Evolutionary conservation across 2,329 filamentous ascomycete species (phyloP).

Genomic region (Leptographium galeiforme): DNA sequence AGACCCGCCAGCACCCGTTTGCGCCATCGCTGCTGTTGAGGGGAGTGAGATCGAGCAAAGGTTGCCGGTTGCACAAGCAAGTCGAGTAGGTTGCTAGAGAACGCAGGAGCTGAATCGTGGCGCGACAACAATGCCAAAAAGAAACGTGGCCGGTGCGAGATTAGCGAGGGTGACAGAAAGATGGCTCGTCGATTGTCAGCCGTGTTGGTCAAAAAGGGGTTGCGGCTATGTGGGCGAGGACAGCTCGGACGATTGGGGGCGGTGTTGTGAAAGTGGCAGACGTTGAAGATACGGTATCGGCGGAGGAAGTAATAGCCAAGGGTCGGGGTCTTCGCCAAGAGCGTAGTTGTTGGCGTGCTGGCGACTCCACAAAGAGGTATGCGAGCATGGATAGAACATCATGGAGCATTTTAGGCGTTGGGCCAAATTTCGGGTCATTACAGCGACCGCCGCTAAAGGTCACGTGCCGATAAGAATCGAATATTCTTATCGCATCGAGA

Average conservation of each 20-base stretch:
- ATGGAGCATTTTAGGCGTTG: not conserved
- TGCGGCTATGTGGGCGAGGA: not conserved
- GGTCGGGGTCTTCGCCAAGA: not conserved
- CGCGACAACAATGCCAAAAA: slow-evolving; percentile 1
- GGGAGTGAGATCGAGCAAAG: not conserved
- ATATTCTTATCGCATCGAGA: not conserved
- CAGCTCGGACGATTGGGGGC: not conserved
- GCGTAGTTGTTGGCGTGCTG: not conserved
- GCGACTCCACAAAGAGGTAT: not conserved
- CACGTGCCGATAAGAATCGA: slow-evolving; percentile 8
- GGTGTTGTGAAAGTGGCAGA: not conserved
- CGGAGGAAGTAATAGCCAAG: not conserved
- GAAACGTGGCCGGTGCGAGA: not conserved
- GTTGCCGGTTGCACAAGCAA: not conserved
- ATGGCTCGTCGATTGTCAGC: not conserved
- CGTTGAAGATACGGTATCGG: not conserved
- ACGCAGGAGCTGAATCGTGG: not conserved
- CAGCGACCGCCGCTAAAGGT: not conserved
- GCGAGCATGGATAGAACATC: not conserved
- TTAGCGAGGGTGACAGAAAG: not conserved
- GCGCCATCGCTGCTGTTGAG: slow-evolving; percentile 52
- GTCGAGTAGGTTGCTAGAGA: not conserved
- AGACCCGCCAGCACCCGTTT: slow-evolving; percentile 56
- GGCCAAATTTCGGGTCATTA: slow-evolving; percentile 1
- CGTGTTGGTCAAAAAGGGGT: not conserved